Base-by-base conservation (phyloP, 495 filamentous ascomycete species). In the Monascus purpureus region DNA sequence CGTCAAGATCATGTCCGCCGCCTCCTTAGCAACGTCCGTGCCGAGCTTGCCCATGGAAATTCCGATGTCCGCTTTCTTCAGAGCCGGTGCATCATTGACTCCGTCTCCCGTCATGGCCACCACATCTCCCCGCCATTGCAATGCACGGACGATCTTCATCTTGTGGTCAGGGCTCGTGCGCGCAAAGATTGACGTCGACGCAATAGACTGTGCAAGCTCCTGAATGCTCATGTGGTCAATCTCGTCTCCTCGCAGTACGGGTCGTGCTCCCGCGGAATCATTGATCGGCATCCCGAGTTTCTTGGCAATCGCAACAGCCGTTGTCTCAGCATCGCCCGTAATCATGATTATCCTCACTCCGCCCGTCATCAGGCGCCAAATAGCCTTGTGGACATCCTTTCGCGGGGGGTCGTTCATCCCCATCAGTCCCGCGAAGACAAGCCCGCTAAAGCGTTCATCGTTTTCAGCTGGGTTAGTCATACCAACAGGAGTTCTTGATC, bases 91-190 rank as follows among this genome's bases (percentile, higher is more conserved):
- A 59, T 97, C 90, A 43, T 97, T 97, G 29, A 97, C 90, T 33
- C 90, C 90, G 43, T 97, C 90, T 6, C 90, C 90, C 4, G 90
- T 97, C 90, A 97, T 97, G 33, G 90, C 90, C 27, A 97, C 92
- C 17, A 97, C 86, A 55, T 96, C 92, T 18, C 92, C 90, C 17
- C 88, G 81, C 24, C 80, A 70, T 47, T 97, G 90, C 20, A 97
- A 72, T 0, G 90, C 92, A 29, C 70, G 68, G 38, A 97, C 77
- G 49, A 97, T 96, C 50, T 94, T 95, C 67, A 96, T 68, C 53
- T 97, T 97, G 57, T 97, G 90, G 35, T 96, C 90, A 2, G 90
- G 90, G 41, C 82, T 93, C 9, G 92, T 95, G 24, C 90, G 80
- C 11, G 90, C 90, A 41, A 97, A 97, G 38, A 96, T 90, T 3